These are phyloP conservation scores for Diutina siamensis DNA, from an alignment of 1,139 yeast genomes.

Conservation along the genomic window DNA sequence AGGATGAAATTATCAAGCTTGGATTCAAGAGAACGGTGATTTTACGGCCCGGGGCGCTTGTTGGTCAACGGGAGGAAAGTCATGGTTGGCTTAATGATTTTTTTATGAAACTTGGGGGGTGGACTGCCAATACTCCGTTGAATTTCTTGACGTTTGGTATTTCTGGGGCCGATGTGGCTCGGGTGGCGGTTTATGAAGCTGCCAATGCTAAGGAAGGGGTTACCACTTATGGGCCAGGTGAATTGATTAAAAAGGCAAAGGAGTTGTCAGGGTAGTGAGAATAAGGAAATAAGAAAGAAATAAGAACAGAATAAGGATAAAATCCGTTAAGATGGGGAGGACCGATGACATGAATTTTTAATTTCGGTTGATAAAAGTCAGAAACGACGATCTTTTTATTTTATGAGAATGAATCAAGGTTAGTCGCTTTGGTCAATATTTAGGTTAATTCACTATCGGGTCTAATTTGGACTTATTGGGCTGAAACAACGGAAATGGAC, in stretches of 20 bases:
- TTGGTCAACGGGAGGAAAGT: conserved; percentile 44
- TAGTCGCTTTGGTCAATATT: too few relatives aligned
- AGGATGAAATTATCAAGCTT: conserved; percentile 43
- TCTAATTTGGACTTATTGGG: too few relatives aligned
- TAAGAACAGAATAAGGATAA: too few relatives aligned
- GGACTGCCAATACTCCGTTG: conserved; percentile 1
- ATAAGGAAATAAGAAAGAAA: too few relatives aligned
- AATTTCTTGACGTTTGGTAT: conserved; percentile 5
- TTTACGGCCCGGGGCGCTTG: conserved; percentile 55
- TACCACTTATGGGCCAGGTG: neutral
- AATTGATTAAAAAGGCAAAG: neutral
- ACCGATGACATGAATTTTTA: too few relatives aligned
- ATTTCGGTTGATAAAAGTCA: too few relatives aligned
- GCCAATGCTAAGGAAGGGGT: conserved; percentile 4
- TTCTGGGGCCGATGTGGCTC: conserved; percentile 1
- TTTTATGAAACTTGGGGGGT: neutral
- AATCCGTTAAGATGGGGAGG: too few relatives aligned
- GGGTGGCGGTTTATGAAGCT: conserved; percentile 1
- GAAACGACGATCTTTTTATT: too few relatives aligned
- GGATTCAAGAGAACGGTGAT: conserved; percentile 58
- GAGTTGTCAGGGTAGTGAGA: too few relatives aligned
- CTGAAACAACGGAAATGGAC: too few relatives aligned
- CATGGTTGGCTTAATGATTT: conserved; percentile 25
- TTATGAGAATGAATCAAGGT: too few relatives aligned
- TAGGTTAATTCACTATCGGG: too few relatives aligned